Evolutionary conservation across 495 filamentous ascomycete genomes (phyloP).

Genomic region (Massariosphaeria phaeospora): DNA sequence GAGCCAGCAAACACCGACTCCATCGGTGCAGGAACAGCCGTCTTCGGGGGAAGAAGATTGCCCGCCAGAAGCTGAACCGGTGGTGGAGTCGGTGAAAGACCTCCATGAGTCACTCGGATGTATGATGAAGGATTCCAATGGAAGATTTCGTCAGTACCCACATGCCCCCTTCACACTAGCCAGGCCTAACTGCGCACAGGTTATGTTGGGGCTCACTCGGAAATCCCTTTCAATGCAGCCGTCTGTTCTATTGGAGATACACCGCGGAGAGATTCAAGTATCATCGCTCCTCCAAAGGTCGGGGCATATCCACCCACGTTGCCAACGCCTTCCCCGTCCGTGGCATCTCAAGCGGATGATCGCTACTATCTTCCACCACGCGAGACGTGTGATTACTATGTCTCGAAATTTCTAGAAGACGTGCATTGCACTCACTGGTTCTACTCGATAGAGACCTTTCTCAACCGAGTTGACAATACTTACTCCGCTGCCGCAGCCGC

Average conservation of each 20-base stretch:
- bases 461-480: conserved; percentile 18
- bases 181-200: conserved; percentile 14
- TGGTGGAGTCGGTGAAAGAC: conserved; percentile 23
- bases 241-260: conserved; percentile 17
- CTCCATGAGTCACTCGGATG: conserved; percentile 28
- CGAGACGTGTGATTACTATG: conserved; percentile 18
- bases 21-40: not conserved
- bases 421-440: conserved; percentile 30
- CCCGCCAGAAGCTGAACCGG: conserved; percentile 17
- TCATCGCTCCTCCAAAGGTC: conserved; percentile 22
- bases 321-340: conserved; percentile 18
- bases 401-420: conserved; percentile 23
- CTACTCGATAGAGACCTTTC: conserved; percentile 23
- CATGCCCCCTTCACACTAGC: not conserved
- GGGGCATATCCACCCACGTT: conserved; percentile 17
- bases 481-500: conserved; percentile 1
- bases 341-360: not conserved
- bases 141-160: conserved; percentile 13
- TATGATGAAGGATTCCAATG: conserved; percentile 28
- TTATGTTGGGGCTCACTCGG: conserved; percentile 27
- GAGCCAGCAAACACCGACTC: conserved; percentile 1
- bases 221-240: conserved; percentile 29
- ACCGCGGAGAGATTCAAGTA: not conserved
- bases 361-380: conserved; percentile 21
- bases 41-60: conserved; percentile 8